Base-by-base conservation (phyloP, 139 green algal genomes). In the Zygnema circumcarinatum region DNA sequence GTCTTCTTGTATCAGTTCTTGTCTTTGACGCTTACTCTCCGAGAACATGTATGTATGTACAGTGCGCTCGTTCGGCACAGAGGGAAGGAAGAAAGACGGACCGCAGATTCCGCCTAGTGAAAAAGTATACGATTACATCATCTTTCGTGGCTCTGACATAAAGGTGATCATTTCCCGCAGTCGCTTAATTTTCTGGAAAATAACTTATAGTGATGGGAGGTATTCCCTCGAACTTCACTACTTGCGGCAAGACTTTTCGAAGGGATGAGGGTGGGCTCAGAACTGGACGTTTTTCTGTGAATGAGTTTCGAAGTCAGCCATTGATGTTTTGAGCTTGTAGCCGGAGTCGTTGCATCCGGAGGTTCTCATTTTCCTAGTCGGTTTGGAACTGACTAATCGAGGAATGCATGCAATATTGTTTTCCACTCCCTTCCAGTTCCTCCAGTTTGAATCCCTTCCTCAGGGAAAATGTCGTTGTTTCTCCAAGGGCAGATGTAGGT, bases 71-170 rank as follows among this genome's bases (percentile, higher is more conserved):
- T 97, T 96, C 83, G 96, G 96, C n/a, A 98, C 96, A 0, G 96
- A 98, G 83, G 95, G 94, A 32, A 93, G 96, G n/a, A 92, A 94
- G 31, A 88, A 91, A 54, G 91, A 94, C 16, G 95, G 94, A 91
- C 87, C 94, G 0, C 91, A 96, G 81, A 94, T 98, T 33, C 92
- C 93, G 1, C 93, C 94, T 7, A 95, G 85, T 79, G 92, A 94
- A 76, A 94, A 98, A 76, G 91, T 98, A 2, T 98, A 98, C 52
- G 95, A 98, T 47, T 96, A 95, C 86, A 98, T 98, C 83, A 94
- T 98, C 54, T 98, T 98, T 89, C 94, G 95, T 86, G 96, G 94
- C 32, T 87, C 89, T 0, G 96, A 98, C 83, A 98, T 98, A 80
- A 95, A 97, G 88, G 96, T 91, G 21, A n/a, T n/a, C n/a, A n/a